Conservation (phyloP, 148 eudicot genomes). For the Cornus kousa region DNA sequence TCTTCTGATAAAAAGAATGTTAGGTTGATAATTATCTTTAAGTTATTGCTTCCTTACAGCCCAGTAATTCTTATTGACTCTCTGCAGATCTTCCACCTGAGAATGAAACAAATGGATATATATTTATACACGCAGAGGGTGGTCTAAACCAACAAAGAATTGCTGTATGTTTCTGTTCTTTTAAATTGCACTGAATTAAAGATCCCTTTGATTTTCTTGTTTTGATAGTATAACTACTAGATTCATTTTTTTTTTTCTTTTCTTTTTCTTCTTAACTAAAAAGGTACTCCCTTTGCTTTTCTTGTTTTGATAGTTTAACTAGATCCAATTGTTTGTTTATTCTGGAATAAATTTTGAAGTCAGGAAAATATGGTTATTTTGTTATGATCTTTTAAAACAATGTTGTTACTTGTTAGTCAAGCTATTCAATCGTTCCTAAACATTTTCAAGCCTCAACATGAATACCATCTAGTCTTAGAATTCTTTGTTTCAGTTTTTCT, state of each 20-base stretch:
- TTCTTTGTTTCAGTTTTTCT: too few species aligned
- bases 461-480: too few species aligned
- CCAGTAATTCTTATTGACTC: constrained; percentile 13
- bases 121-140: constrained; percentile 98
- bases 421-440: too few species aligned
- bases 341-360: too few species aligned
- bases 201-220: neutral
- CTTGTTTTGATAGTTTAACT: too few species aligned
- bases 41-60: neutral
- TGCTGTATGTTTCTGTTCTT: constrained; percentile 60
- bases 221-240: neutral
- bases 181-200: neutral
- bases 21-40: neutral
- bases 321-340: too few species aligned
- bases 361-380: too few species aligned
- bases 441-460: too few species aligned
- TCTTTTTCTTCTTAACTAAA: neutral
- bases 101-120: constrained; percentile 93
- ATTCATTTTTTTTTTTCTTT: neutral
- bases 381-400: too few species aligned
- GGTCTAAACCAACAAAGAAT: constrained; percentile 99
- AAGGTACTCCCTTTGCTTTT: neutral
- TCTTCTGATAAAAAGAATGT: neutral
- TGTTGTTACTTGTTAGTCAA: too few species aligned
- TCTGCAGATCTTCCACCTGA: constrained; percentile 76